These are phyloP conservation scores for Helminthosporium solani DNA, from an alignment of 2,329 filamentous ascomycete genomes.

Conservation along the genomic window DNA sequence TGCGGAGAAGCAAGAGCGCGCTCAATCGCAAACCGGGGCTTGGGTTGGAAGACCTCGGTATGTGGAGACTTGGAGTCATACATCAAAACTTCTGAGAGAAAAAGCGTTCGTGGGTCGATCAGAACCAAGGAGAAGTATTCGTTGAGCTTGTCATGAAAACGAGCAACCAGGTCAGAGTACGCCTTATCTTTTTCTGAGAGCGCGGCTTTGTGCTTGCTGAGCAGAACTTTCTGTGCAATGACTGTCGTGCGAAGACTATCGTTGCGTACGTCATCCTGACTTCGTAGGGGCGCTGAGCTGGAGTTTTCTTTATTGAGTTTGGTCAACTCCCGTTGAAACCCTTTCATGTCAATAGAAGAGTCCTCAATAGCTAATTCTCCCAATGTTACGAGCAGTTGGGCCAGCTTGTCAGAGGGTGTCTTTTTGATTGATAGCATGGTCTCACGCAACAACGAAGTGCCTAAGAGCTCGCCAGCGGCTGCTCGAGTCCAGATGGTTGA, in stretches of 20 bases:
- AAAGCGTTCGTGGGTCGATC: slow-evolving; percentile 53
- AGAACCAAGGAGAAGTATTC: slow-evolving; percentile 50
- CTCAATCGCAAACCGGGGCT: slow-evolving; percentile 69
- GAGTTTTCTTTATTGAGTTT: slow-evolving; percentile 25
- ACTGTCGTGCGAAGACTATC: slow-evolving; percentile 74
- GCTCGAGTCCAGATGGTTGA: slow-evolving; percentile 62
- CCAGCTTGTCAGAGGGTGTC: slow-evolving; percentile 56
- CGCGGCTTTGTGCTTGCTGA: slow-evolving; percentile 71
- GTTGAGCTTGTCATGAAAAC: slow-evolving; percentile 54
- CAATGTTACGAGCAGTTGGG: slow-evolving; percentile 46
- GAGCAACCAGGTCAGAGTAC: slow-evolving; percentile 67
- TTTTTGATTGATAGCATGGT: slow-evolving; percentile 61
- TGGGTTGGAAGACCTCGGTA: slow-evolving; percentile 72
- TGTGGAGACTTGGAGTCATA: slow-evolving; percentile 72
- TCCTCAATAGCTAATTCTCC: slow-evolving; percentile 10
- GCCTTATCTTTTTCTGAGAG: slow-evolving; percentile 70
- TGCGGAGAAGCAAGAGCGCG: slow-evolving; percentile 70
- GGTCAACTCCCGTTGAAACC: slow-evolving; percentile 39
- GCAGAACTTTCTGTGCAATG: slow-evolving; percentile 76
- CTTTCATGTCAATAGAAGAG: slow-evolving; percentile 22
- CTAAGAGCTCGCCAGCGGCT: slow-evolving; percentile 57
- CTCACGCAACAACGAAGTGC: slow-evolving; percentile 54
- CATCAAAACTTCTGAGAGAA: slow-evolving; percentile 71
- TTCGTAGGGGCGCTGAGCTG: slow-evolving; percentile 57
- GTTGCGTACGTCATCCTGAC: slow-evolving; percentile 70